phyloP scores from a whole-genome alignment of 345 rosid genomes.

The Zanthoxylum bungeanum region DNA sequence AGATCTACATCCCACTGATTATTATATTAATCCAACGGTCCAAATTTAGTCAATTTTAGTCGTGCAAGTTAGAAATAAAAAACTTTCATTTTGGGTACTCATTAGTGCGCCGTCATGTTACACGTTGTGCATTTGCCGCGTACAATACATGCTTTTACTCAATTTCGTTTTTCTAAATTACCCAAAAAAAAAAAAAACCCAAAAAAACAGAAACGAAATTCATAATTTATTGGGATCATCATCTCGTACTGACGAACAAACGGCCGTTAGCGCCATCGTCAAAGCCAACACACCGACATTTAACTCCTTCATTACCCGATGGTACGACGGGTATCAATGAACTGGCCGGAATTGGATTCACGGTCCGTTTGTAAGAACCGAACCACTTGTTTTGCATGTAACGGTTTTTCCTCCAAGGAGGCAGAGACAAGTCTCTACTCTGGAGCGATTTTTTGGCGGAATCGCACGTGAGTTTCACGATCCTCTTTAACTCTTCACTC shows the following conservation, averaged over 20 bases:
- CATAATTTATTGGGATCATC: constrained; percentile 1
- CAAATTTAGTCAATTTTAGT: not conserved
- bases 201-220: not conserved
- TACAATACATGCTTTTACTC: constrained; percentile 4
- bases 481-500: constrained; percentile 59
- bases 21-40: not conserved
- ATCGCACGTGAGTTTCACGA: constrained; percentile 50
- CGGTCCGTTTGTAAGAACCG: constrained; percentile 63
- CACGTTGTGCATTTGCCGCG: constrained; percentile 52
- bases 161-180: not conserved
- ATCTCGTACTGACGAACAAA: constrained; percentile 48
- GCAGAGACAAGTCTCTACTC: constrained; percentile 54
- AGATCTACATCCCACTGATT: not conserved
- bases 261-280: constrained; percentile 46
- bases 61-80: no score
- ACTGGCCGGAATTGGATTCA: constrained; percentile 24
- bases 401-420: constrained; percentile 94
- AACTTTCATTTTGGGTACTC: not conserved
- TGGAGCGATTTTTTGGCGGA: constrained; percentile 65
- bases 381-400: constrained; percentile 92
- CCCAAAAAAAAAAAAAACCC: no score
- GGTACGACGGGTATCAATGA: constrained; percentile 20
- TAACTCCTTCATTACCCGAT: constrained; percentile 31
- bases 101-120: constrained; percentile 1
- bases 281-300: constrained; percentile 72